A percentile compares a stretch with the other conserved stretches of the same genome.
Evolutionary conservation across 2,329 filamentous ascomycete genomes (phyloP).

Genomic region (Diplodia seriata): DNA sequence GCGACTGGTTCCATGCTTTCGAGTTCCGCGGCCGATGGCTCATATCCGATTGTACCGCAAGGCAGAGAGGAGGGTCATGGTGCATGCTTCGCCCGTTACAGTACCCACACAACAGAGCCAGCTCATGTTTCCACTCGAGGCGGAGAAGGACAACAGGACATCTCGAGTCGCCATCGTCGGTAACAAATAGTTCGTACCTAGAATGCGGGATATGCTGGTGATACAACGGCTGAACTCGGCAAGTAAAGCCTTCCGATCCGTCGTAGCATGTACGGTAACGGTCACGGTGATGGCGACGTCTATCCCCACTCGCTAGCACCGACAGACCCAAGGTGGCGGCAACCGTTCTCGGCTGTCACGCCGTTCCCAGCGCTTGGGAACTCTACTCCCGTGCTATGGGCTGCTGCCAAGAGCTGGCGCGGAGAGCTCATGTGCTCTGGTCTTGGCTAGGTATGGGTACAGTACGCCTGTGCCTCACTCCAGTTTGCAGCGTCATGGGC

Average conservation of each 20-base stretch:
- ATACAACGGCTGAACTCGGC: not conserved
- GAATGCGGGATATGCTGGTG: not conserved
- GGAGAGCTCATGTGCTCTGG: not conserved
- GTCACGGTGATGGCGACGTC: not conserved
- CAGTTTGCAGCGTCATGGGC: not conserved
- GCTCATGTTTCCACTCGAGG: not conserved
- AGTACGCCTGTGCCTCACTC: not conserved
- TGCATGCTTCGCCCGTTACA: not conserved
- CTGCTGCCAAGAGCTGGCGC: not conserved
- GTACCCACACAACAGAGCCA: not conserved
- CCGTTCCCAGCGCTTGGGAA: not conserved
- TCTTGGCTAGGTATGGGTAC: not conserved
- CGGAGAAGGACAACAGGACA: not conserved
- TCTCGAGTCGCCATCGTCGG: not conserved
- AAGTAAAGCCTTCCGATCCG: not conserved
- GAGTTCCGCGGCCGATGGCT: too few relatives aligned
- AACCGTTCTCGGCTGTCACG: slow-evolving; percentile 10
- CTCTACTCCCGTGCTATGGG: not conserved
- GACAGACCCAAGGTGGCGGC: not conserved
- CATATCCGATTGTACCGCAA: too few relatives aligned
- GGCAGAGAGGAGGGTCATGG: too few relatives aligned
- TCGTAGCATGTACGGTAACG: not conserved
- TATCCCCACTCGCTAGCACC: not conserved
- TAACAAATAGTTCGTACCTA: not conserved
- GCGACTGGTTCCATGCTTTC: too few relatives aligned